Conservation (phyloP, 805 yeast species). For the Komagataella populi region DNA sequence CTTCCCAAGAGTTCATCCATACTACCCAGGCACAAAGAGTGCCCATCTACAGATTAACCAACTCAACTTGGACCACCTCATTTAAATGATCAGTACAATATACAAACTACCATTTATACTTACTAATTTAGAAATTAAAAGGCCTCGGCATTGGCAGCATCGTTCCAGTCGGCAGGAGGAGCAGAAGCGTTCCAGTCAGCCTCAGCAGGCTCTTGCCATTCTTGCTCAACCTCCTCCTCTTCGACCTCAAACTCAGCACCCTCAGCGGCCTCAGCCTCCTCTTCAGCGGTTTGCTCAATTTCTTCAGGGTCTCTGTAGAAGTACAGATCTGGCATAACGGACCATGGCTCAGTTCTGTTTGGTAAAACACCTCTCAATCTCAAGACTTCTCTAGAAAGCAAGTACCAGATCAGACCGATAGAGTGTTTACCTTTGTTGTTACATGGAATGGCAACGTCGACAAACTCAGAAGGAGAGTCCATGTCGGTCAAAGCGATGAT, state of each 20-base stretch:
- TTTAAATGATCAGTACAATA: not conserved
- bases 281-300: conserved; percentile 56
- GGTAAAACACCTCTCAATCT: conserved; percentile 97
- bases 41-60: not conserved
- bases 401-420: conserved; percentile 99
- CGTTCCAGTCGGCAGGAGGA: conserved; percentile 33
- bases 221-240: conserved; percentile 53
- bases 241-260: conserved; percentile 48
- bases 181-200: conserved; percentile 65
- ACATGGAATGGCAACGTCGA: conserved; percentile 99
- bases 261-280: conserved; percentile 51
- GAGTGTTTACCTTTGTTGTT: conserved; percentile 99
- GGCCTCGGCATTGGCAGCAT: conserved; percentile 39
- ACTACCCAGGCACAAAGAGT: not conserved
- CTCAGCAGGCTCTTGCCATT: conserved; percentile 35
- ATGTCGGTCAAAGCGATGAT: conserved; percentile 97
- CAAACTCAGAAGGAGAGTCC: conserved; percentile 98
- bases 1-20: not conserved
- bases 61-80: not conserved
- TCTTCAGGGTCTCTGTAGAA: conserved; percentile 99
- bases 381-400: conserved; percentile 97
- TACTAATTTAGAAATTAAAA: conserved; percentile 1
- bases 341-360: conserved; percentile 95
- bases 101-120: not conserved
- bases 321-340: conserved; percentile 99